These are phyloP conservation scores for Cladosporium velox DNA, from an alignment of 2,329 filamentous ascomycete species.

Conservation along the genomic window DNA sequence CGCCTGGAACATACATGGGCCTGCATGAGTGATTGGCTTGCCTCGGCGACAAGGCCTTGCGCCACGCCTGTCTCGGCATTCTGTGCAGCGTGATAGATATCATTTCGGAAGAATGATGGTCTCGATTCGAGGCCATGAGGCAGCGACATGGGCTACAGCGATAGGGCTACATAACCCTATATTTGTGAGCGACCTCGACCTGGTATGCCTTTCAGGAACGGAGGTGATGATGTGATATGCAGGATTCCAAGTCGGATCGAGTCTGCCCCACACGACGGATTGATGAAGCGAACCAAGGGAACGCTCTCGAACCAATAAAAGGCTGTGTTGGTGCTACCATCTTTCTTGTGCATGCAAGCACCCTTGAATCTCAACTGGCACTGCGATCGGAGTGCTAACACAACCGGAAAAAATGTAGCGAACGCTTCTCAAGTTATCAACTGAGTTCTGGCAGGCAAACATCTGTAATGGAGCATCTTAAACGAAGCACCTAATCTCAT, in stretches of 20 bases:
- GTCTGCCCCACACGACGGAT: conserved; percentile 5
- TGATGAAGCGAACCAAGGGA: background rate
- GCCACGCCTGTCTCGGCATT: background rate
- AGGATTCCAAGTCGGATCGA: background rate
- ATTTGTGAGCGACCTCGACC: background rate
- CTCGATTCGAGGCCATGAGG: background rate
- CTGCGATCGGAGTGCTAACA: background rate
- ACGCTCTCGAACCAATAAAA: conserved; percentile 3
- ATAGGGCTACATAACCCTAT: background rate
- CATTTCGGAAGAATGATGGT: background rate
- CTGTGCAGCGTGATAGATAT: background rate
- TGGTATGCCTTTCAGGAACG: background rate
- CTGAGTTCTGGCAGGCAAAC: background rate
- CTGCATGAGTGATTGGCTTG: conserved; percentile 6
- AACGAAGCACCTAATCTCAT: background rate
- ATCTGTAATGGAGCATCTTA: background rate
- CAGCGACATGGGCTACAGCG: background rate
- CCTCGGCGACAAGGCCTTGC: background rate
- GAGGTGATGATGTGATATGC: background rate
- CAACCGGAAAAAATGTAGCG: background rate
- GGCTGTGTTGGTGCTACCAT: conserved; percentile 12
- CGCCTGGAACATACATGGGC: background rate
- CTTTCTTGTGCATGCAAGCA: conserved; percentile 5
- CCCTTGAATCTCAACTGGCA: background rate
- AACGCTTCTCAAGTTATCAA: background rate